These are phyloP conservation scores for Rhazya stricta DNA, from an alignment of 257 asterid species.

Conservation along the genomic window DNA sequence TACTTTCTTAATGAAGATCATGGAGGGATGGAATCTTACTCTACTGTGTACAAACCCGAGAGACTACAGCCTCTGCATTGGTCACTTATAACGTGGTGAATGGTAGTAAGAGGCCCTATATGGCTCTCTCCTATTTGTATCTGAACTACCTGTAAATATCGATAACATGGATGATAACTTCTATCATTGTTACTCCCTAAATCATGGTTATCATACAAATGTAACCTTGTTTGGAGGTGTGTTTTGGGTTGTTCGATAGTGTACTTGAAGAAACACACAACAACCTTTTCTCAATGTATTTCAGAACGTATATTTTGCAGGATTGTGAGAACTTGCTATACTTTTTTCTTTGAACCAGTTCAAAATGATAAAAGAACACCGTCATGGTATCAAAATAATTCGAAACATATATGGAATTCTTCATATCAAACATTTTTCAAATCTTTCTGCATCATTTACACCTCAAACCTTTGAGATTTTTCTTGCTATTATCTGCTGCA, in stretches of 20 bases:
- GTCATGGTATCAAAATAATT: too few relatives aligned
- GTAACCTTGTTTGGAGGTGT: not conserved
- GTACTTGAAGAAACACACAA: too few relatives aligned
- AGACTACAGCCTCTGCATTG: not conserved
- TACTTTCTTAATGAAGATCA: not conserved
- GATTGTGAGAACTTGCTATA: too few relatives aligned
- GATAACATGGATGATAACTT: slow-evolving; percentile 1
- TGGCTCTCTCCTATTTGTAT: slow-evolving; percentile 1
- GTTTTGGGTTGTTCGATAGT: not conserved
- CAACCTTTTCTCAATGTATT: not conserved
- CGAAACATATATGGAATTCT: too few relatives aligned
- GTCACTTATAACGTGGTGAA: not conserved
- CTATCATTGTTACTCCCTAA: not conserved
- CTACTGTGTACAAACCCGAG: not conserved
- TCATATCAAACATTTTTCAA: too few relatives aligned
- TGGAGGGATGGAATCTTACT: not conserved
- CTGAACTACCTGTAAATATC: slow-evolving; percentile 14
- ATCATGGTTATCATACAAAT: not conserved
- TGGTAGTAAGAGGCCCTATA: not conserved
- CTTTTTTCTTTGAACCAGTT: too few relatives aligned
- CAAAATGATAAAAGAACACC: too few relatives aligned
- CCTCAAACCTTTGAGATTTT: too few relatives aligned
- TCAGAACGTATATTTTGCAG: too few relatives aligned
- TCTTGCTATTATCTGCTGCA: not conserved
- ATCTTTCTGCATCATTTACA: not conserved